A percentile compares a stretch with the other conserved stretches of the same genome.
These are phyloP conservation scores for Candida ascalaphidarum DNA, from an alignment of 805 yeast genomes.

Conservation along the genomic window DNA sequence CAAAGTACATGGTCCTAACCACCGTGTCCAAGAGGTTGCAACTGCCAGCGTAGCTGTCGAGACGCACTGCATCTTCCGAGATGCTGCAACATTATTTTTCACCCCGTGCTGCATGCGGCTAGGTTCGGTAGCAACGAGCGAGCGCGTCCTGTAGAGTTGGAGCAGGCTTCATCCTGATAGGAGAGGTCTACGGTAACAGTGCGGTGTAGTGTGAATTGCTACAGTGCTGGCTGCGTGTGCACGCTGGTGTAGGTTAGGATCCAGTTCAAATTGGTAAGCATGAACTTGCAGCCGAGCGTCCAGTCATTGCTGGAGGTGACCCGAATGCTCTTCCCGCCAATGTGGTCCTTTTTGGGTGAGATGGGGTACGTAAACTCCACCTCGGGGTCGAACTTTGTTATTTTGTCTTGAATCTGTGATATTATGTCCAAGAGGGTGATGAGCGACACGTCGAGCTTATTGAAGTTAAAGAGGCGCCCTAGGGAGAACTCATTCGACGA, in stretches of 20 bases:
- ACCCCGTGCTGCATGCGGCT: not conserved
- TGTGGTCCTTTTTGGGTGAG: constrained; percentile 45
- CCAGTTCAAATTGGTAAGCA: constrained; percentile 77
- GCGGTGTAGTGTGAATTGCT: too few species aligned
- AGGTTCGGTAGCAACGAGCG: too few species aligned
- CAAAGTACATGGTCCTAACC: too few species aligned
- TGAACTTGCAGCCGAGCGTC: constrained; percentile 82
- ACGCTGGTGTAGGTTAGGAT: constrained; percentile 62
- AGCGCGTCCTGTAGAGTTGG: too few species aligned
- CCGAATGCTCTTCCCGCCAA: constrained; percentile 72
- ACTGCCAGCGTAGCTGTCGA: too few species aligned
- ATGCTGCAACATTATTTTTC: too few species aligned
- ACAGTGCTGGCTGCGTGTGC: constrained; percentile 12
- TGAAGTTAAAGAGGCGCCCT: constrained; percentile 64
- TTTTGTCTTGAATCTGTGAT: constrained; percentile 37
- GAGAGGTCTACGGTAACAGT: too few species aligned
- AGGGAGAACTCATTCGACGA: constrained; percentile 68
- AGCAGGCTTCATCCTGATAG: too few species aligned
- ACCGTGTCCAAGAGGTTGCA: too few species aligned
- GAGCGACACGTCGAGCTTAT: constrained; percentile 74
- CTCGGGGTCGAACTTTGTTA: constrained; percentile 39
- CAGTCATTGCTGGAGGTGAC: constrained; percentile 71
- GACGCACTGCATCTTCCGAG: too few species aligned
- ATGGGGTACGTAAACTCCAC: constrained; percentile 71
- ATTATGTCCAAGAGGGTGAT: constrained; percentile 64